phyloP scores from a whole-genome alignment of 2,329 filamentous ascomycete species.

The Ophiostoma australiae region DNA sequence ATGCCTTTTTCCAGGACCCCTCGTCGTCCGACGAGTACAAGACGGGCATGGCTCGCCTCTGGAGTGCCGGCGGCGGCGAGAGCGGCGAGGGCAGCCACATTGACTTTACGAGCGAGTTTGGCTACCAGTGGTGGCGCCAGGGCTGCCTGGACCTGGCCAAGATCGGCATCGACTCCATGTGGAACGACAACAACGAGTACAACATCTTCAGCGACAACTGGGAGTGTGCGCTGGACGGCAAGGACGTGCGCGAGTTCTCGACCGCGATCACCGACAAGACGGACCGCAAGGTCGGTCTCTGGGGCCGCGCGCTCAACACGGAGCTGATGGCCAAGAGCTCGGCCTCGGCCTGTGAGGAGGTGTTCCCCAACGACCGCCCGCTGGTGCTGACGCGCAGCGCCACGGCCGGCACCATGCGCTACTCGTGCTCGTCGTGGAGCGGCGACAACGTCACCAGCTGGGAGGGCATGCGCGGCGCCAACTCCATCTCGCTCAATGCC shows the following conservation, averaged over 20 bases:
- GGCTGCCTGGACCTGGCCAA: slow-evolving; percentile 58
- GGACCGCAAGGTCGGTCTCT: slow-evolving; percentile 53
- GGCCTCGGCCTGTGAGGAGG: slow-evolving; percentile 58
- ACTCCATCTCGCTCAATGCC: slow-evolving; percentile 62
- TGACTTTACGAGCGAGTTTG: slow-evolving; percentile 64
- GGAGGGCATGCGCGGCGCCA: slow-evolving; percentile 67
- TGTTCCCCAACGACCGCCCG: slow-evolving; percentile 55
- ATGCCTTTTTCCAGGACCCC: slow-evolving; percentile 61
- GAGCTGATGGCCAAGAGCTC: slow-evolving; percentile 68
- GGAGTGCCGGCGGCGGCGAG: slow-evolving; percentile 67
- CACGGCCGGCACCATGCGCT: slow-evolving; percentile 64
- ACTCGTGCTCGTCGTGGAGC: slow-evolving; percentile 68
- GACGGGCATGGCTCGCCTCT: slow-evolving; percentile 55
- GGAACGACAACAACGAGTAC: slow-evolving; percentile 79
- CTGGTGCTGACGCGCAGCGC: slow-evolving; percentile 67
- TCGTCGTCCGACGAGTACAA: slow-evolving; percentile 17
- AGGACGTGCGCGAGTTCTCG: slow-evolving; percentile 37
- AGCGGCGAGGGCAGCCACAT: slow-evolving; percentile 66
- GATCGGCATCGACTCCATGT: slow-evolving; percentile 66
- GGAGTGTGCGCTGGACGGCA: slow-evolving; percentile 50
- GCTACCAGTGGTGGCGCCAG: slow-evolving; percentile 67
- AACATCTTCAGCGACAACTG: slow-evolving; percentile 61
- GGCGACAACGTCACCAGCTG: slow-evolving; percentile 72
- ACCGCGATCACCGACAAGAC: slow-evolving; percentile 28
- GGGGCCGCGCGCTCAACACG: slow-evolving; percentile 64